Evolutionary conservation across 139 green algal species (phyloP).

Genomic region (Micractinium sp.): DNA sequence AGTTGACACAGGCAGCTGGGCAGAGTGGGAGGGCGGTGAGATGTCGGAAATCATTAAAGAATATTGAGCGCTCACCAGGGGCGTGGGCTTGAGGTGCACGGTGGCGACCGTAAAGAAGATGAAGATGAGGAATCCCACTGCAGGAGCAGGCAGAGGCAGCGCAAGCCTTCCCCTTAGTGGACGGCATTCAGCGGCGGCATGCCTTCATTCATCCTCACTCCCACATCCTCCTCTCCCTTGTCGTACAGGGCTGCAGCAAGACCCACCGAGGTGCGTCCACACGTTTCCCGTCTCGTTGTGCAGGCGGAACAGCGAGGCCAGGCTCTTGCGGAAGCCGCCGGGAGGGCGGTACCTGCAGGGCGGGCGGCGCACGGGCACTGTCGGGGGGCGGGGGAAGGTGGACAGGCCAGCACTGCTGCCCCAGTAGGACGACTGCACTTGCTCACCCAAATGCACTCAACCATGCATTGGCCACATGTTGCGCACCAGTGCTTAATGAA

Average conservation of each 20-base stretch:
- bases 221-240: no score
- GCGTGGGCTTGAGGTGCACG: slow-evolving; percentile 28
- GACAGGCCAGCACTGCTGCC: background rate
- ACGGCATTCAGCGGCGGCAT: no score
- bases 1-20: no score
- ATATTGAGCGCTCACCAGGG: slow-evolving; percentile 42
- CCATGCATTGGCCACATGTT: background rate
- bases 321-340: slow-evolving; percentile 57
- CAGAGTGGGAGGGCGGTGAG: no score
- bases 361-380: background rate
- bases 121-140: slow-evolving; percentile 50
- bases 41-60: no score
- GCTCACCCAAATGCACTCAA: background rate
- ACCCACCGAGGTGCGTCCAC: slow-evolving; percentile 37
- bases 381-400: background rate
- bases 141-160: slow-evolving; percentile 23
- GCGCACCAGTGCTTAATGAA: slow-evolving; percentile 16
- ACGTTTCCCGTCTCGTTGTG: slow-evolving; percentile 96
- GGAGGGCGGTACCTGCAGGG: slow-evolving; percentile 68
- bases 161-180: no score
- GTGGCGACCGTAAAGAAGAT: slow-evolving; percentile 42
- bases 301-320: slow-evolving; percentile 83
- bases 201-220: no score
- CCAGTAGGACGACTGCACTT: background rate
- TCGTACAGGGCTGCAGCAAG: no score